These are phyloP conservation scores for Conticribra weissflogii DNA, from an alignment of 108 stramenopile genomes.

Conservation along the genomic window DNA sequence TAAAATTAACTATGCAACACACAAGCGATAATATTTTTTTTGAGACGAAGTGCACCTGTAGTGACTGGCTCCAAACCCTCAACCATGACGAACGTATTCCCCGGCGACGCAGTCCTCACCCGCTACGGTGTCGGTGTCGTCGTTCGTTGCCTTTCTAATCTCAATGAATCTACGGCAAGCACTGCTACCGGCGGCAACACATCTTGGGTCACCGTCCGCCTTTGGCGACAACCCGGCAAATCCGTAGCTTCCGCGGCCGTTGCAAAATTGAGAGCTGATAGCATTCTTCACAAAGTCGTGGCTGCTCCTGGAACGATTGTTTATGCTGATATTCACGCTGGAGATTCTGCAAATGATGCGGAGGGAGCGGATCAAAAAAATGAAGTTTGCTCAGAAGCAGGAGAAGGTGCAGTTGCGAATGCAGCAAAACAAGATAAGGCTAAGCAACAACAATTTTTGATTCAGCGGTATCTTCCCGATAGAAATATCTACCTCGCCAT, in stretches of 20 bases:
- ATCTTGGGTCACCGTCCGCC: slow-evolving; percentile 40
- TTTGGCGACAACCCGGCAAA: slow-evolving; percentile 77
- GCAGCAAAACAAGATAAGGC: slow-evolving; percentile 3
- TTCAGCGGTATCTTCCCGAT: slow-evolving; percentile 32
- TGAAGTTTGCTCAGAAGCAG: no score
- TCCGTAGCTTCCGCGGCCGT: slow-evolving; percentile 65
- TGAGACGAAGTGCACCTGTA: no score
- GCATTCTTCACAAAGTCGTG: slow-evolving; percentile 24
- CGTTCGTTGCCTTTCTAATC: slow-evolving; percentile 19
- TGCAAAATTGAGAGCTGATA: slow-evolving; percentile 48
- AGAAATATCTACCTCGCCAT: slow-evolving; percentile 36
- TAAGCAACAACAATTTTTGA: slow-evolving; percentile 23
- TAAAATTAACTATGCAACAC: no score
- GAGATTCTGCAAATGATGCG: background rate
- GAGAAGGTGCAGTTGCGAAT: no score
- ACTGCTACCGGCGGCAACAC: background rate
- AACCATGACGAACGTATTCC: slow-evolving; percentile 19
- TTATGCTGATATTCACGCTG: background rate
- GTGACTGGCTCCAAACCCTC: no score
- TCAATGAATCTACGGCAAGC: background rate
- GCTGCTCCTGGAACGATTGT: slow-evolving; percentile 51
- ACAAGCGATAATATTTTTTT: no score
- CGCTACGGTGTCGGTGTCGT: slow-evolving; percentile 76
- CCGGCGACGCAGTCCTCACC: slow-evolving; percentile 81
- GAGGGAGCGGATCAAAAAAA: background rate